phyloP scores from a whole-genome alignment of 2,329 filamentous ascomycete species.

The Monosporascus sp. region DNA sequence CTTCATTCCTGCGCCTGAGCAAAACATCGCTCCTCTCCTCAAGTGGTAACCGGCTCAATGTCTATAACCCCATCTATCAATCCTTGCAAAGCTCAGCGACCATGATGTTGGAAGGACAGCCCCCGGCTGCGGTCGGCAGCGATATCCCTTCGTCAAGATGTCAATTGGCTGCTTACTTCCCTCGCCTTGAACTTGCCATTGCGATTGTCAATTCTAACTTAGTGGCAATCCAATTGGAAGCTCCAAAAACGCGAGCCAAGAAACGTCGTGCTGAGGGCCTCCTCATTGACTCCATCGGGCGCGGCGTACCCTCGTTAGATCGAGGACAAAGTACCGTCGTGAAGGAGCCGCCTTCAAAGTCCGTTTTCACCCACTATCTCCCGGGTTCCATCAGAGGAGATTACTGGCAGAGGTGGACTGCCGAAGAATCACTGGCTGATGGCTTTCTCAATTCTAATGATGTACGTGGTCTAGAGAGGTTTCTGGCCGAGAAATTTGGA shows the following conservation, averaged over 20 bases:
- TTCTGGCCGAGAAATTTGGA: conserved; percentile 45
- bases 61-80: conserved; percentile 66
- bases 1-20: conserved; percentile 62
- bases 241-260: conserved; percentile 49
- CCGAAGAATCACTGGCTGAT: conserved; percentile 43
- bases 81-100: conserved; percentile 49
- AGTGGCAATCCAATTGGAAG: conserved; percentile 64
- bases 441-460: conserved; percentile 40
- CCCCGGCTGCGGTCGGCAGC: conserved; percentile 28
- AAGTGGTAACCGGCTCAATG: conserved; percentile 49
- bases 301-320: conserved; percentile 46
- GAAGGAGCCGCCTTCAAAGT: conserved; percentile 23
- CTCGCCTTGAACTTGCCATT: conserved; percentile 61
- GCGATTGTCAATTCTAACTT: conserved; percentile 60
- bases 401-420: conserved; percentile 41
- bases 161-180: conserved; percentile 55
- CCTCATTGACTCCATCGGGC: conserved; percentile 69
- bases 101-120: conserved; percentile 38
- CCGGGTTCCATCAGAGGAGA: conserved; percentile 47
- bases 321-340: conserved; percentile 26
- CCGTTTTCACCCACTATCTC: conserved; percentile 32
- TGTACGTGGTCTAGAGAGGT: conserved; percentile 42
- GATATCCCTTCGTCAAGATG: conserved; percentile 22
- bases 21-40: conserved; percentile 60
- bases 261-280: conserved; percentile 55